These are phyloP conservation scores for Fusarium hostae DNA, from an alignment of 2,329 filamentous ascomycete species.

Conservation along the genomic window DNA sequence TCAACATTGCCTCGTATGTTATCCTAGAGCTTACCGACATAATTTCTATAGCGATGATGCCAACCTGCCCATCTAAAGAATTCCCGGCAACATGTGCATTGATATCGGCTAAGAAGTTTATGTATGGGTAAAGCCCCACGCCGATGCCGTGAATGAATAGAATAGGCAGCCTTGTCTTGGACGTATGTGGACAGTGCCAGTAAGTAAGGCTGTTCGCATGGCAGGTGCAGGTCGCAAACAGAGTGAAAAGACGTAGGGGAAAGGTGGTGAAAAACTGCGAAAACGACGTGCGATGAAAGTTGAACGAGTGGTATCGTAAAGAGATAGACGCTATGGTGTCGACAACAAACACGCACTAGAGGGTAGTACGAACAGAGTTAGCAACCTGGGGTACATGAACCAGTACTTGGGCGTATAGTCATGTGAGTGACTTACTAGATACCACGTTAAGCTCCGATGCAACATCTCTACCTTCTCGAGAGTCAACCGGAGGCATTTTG, in stretches of 20 bases:
- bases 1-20: slow-evolving; percentile 60
- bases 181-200: slow-evolving; percentile 70
- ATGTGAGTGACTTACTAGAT: slow-evolving; percentile 55
- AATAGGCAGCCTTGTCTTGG: slow-evolving; percentile 64
- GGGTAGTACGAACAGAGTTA: neutral
- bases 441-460: slow-evolving; percentile 67
- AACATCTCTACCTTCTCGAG: slow-evolving; percentile 67
- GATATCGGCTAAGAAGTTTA: slow-evolving; percentile 64
- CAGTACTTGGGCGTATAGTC: neutral
- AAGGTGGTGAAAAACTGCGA: slow-evolving; percentile 58
- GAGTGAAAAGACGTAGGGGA: slow-evolving; percentile 61
- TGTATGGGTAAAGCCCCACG: slow-evolving; percentile 63
- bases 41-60: slow-evolving; percentile 69
- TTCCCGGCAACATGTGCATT: slow-evolving; percentile 51
- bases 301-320: slow-evolving; percentile 58
- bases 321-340: slow-evolving; percentile 52
- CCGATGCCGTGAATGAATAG: slow-evolving; percentile 74
- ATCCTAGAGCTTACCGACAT: slow-evolving; percentile 69
- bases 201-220: slow-evolving; percentile 63
- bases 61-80: slow-evolving; percentile 59
- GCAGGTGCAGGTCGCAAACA: slow-evolving; percentile 58
- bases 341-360: slow-evolving; percentile 58
- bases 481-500: slow-evolving; percentile 66
- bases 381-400: slow-evolving; percentile 7
- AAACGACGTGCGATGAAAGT: slow-evolving; percentile 56